A percentile compares a stretch with the other conserved stretches of the same genome.
These are phyloP conservation scores for Leishmania tropica DNA, from an alignment of 208 protist genomes.

Conservation along the genomic window DNA sequence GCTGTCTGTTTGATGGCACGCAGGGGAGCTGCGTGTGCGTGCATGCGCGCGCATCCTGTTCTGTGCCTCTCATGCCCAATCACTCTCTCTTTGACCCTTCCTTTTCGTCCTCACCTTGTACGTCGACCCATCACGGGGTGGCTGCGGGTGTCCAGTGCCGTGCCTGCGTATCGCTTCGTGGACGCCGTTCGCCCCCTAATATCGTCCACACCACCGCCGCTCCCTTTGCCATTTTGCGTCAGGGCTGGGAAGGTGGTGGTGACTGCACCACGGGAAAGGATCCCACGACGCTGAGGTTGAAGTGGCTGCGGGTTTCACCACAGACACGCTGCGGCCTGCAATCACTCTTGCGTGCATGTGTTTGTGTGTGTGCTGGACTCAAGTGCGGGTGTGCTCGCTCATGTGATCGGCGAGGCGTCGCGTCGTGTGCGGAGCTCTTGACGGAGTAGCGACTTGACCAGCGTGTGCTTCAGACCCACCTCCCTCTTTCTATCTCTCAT, in stretches of 20 bases:
- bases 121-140: background rate
- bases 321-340: background rate
- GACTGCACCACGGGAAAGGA: background rate
- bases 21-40: background rate
- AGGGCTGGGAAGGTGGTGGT: background rate
- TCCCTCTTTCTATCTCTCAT: background rate
- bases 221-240: background rate
- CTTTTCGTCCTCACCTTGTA: background rate
- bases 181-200: background rate
- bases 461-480: background rate
- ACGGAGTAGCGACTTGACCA: background rate
- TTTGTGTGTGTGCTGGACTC: background rate
- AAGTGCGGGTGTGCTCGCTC: background rate
- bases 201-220: background rate
- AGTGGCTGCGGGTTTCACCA: background rate
- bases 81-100: background rate
- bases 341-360: slow-evolving; percentile 4
- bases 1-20: background rate
- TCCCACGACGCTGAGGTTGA: background rate
- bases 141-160: background rate
- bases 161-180: background rate
- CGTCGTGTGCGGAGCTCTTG: background rate
- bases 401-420: background rate
- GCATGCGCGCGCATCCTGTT: too few species aligned
- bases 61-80: background rate